Base-by-base conservation (phyloP, 805 yeast genomes). In the Wickerhamiella siamensis region DNA sequence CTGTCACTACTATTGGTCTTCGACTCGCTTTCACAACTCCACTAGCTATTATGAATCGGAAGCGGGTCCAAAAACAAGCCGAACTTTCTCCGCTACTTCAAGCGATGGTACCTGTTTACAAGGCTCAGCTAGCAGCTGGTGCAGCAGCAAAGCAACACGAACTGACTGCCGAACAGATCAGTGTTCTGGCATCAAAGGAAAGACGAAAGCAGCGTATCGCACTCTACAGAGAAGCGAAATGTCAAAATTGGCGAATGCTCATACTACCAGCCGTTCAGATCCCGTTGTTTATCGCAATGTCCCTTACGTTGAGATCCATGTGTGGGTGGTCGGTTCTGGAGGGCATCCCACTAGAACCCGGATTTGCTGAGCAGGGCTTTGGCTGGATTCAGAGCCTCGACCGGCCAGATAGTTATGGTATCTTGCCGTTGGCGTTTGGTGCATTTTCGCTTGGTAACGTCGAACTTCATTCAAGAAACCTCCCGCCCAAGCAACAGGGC, bases 281-380 rank as follows among this genome's bases (percentile, higher is more conserved):
- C 17, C 97, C 97, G 0, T 57, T 87, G 4, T 87, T 95, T 94
- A 68, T 86, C 2, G 66, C 79, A 2, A 66, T 87, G 69, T 79
- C 91, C 10, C 65, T 78, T 49, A 77, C 86, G 1, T 71, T 86
- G 50, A 68, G 95, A 48, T 71, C 76, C 36, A 61, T 86, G 46
- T 77, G 87, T 33, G 94, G 94, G 3, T 58, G 61, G 57, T 47
- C 58, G 4, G 52, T 50, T 3, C 29, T 54, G 4, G 49, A 51
- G 8, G 54, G 53, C 2, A 47, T 64, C 4, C 59, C 65, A 17
- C 45, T 61, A 2, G 61, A 56, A 43, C 49, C 41, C 15, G 53
- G 36, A 8, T 58, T 35, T 54, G 68, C 17, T 61, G 55, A 54
- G 3, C 82, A 75, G 51, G 79, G 80, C 5, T 47, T 80, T 18